Base-by-base conservation (phyloP, 805 yeast species). In the Kregervanrija fluxuum region DNA sequence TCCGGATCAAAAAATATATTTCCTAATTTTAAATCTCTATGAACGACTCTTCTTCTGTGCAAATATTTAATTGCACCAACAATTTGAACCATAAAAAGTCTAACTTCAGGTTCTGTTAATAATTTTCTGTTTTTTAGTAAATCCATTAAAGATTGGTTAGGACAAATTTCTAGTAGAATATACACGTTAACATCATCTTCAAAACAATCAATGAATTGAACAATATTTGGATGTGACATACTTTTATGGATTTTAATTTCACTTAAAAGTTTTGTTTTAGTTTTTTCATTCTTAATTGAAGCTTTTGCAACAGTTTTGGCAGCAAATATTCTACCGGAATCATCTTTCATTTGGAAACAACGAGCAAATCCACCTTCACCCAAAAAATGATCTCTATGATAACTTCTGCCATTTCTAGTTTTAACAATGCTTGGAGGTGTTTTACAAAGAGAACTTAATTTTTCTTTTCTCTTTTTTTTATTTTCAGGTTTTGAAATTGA, bases 361-460 rank as follows among this genome's bases (percentile, higher is more conserved):
- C 98, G 79, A 13, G 99, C 99, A 71, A 93, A 93, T 0, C 99
- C 99, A 48, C 99, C 99, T 68, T 91, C 98, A 33, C 99, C 99
- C 33, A 93, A 71, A 56, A 89, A 90, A 48, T 73, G 73, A 1
- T 98, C 98, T 60, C 98, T 77, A 51, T 85, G 87, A 65, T 85
- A 93, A 55, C 89, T 95, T 60, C 86, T 79, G 37, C 96, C 96
- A 47, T 76, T 74, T 66, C 90, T 77, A 37, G 93, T 87, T 54
- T 91, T 77, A 53, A 93, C 95, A 52, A 90, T 74, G 13, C 95
- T 84, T 33, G 99, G 99, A 2, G 99, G 99, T 2, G 99, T 93
- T 65, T 88, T 87, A 66, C 99, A 93, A 42, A 93, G 73, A 0
- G 96, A 79, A 3, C 95, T 85, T 36, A 88, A 71, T 64, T 91